A percentile compares a stretch with the other conserved stretches of the same genome.
Conservation (phyloP, 345 rosid genomes). For the Alliaria petiolata region DNA sequence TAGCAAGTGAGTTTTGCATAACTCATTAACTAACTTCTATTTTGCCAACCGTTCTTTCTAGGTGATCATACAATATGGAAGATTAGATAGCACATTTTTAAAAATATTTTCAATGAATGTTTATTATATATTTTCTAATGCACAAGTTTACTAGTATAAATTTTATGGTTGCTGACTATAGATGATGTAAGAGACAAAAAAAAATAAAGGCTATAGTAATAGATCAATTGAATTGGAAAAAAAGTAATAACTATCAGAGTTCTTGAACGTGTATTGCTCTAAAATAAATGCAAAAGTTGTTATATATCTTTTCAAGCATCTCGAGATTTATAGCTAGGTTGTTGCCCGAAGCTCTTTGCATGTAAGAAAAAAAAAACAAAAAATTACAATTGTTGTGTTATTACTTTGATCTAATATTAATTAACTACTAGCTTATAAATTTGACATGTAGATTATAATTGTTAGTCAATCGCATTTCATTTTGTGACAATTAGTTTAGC, state of each 20-base stretch:
- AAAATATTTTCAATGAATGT: not conserved
- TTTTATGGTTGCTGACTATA: not conserved
- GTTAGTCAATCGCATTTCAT: not conserved
- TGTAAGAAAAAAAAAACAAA: not conserved
- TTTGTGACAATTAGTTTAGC: not conserved
- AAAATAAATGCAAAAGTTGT: not conserved
- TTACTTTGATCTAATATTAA: not conserved
- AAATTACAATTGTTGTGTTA: not conserved
- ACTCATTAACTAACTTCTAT: not conserved
- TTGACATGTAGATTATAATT: not conserved
- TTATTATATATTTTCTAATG: not conserved
- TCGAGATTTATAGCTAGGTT: not conserved
- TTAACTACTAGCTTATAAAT: not conserved
- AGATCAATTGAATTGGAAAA: not conserved
- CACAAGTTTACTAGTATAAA: not conserved
- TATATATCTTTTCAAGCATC: not conserved
- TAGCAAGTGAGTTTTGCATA: conserved; percentile 12
- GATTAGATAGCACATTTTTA: not conserved
- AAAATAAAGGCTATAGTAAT: not conserved
- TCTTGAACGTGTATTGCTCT: not conserved
- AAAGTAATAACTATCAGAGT: not conserved
- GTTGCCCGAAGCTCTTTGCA: conserved; percentile 13
- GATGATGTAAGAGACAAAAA: not conserved
- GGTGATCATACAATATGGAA: not conserved
- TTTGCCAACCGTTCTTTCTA: not conserved